phyloP scores from a whole-genome alignment of 2,329 filamentous ascomycete species.

The Graphilbum sp. region DNA sequence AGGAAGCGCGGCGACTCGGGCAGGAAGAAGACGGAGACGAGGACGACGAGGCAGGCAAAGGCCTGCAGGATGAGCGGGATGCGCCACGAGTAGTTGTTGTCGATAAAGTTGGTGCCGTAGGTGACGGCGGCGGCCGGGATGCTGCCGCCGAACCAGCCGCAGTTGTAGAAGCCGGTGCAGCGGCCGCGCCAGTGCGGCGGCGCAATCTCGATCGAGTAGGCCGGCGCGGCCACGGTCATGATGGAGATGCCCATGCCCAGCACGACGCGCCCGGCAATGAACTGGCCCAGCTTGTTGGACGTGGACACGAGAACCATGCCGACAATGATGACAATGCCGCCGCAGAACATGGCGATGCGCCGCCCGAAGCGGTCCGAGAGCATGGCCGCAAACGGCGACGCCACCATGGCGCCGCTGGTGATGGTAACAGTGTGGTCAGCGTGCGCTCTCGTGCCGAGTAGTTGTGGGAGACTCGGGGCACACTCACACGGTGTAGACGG shows the following conservation, averaged over 20 bases:
- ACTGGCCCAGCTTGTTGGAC: conserved; percentile 19
- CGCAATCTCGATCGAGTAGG: conserved; percentile 29
- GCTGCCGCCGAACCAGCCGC: conserved; percentile 33
- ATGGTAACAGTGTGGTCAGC: too few relatives aligned
- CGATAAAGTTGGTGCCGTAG: conserved; percentile 28
- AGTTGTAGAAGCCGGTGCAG: conserved; percentile 32
- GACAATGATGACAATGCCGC: conserved; percentile 25
- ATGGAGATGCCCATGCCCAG: conserved; percentile 29
- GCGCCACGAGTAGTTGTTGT: conserved; percentile 30
- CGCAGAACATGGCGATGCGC: conserved; percentile 26
- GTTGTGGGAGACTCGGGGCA: too few relatives aligned
- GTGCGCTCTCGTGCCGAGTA: too few relatives aligned
- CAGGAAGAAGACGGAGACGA: conserved; percentile 20
- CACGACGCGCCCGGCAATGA: conserved; percentile 29
- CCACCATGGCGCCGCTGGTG: conserved; percentile 25
- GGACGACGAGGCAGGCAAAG: conserved; percentile 24
- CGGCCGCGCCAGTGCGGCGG: conserved; percentile 34
- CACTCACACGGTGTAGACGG: conserved; percentile 31
- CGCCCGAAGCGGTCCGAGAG: conserved; percentile 28
- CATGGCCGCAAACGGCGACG: conserved; percentile 24
- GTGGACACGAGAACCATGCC: conserved; percentile 27
- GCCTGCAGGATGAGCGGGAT: conserved; percentile 31
- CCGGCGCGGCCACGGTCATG: conserved; percentile 31
- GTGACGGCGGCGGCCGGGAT: conserved; percentile 32
- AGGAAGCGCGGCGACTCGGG: conserved; percentile 26